phyloP scores from a whole-genome alignment of 1,284 basidiomycete genomes.

The Trichosporon ovoides region DNA sequence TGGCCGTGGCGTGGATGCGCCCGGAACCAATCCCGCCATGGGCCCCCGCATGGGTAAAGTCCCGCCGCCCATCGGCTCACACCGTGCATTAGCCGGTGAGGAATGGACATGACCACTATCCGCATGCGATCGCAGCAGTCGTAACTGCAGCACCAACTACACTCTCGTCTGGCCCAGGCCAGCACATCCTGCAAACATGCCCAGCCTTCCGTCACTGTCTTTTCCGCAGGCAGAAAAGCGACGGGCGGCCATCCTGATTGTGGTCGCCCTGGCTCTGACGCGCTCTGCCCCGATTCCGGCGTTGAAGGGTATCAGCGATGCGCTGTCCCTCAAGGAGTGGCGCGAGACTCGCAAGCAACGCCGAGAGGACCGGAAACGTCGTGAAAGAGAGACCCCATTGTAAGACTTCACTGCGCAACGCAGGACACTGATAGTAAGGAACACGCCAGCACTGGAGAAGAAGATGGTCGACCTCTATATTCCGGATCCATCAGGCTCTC shows the following conservation, averaged over 20 bases:
- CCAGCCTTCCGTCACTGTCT: slow-evolving; percentile 16
- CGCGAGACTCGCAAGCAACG: slow-evolving; percentile 22
- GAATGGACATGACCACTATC: neutral
- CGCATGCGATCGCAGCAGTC: neutral
- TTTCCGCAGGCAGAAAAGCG: slow-evolving; percentile 17
- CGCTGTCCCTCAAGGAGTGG: slow-evolving; percentile 29
- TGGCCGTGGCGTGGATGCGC: neutral
- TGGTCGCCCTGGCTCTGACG: slow-evolving; percentile 17
- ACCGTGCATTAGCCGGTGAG: neutral
- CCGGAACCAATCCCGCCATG: slow-evolving; percentile 1
- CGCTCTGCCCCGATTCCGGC: slow-evolving; percentile 1
- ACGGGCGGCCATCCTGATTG: slow-evolving; percentile 16
- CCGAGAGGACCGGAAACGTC: slow-evolving; percentile 30
- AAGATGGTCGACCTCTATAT: slow-evolving; percentile 49
- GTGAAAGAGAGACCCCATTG: slow-evolving; percentile 44
- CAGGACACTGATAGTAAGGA: slow-evolving; percentile 22
- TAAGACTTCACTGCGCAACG: slow-evolving; percentile 14
- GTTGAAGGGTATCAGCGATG: slow-evolving; percentile 15
- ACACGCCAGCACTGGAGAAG: slow-evolving; percentile 48
- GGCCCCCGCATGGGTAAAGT: slow-evolving; percentile 2
- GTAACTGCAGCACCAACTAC: neutral
- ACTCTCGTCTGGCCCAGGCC: neutral
- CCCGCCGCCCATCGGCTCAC: neutral
- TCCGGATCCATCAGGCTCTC: slow-evolving; percentile 52
- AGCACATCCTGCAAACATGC: slow-evolving; percentile 5